phyloP scores from a whole-genome alignment of 352 stramenopile species.

The Phytophthora lateralis region DNA sequence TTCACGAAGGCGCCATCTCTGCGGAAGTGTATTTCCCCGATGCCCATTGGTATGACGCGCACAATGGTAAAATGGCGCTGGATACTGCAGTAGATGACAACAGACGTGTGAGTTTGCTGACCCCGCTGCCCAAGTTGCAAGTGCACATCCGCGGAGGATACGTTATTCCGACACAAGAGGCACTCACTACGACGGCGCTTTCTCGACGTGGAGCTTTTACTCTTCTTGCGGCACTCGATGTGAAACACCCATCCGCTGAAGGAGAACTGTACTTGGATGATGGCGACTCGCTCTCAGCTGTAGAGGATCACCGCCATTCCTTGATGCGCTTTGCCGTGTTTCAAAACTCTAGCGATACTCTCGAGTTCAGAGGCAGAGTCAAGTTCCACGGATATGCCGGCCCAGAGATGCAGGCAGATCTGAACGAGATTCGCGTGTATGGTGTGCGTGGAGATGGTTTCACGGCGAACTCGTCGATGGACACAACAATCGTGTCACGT shows the following conservation, averaged over 20 bases:
- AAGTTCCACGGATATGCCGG: constrained; percentile 60
- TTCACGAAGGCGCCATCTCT: constrained; percentile 66
- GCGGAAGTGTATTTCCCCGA: constrained; percentile 69
- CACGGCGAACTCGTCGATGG: constrained; percentile 62
- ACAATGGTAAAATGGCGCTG: constrained; percentile 50
- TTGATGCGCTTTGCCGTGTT: constrained; percentile 48
- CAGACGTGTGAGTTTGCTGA: constrained; percentile 48
- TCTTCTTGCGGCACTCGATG: constrained; percentile 57
- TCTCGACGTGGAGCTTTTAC: constrained; percentile 62
- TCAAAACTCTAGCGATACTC: constrained; percentile 38
- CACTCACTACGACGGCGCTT: constrained; percentile 57
- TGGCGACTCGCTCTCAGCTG: constrained; percentile 67
- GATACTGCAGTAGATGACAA: constrained; percentile 6
- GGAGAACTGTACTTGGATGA: constrained; percentile 81
- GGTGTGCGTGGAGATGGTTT: constrained; percentile 54
- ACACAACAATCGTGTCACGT: constrained; percentile 23
- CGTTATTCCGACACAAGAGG: constrained; percentile 67
- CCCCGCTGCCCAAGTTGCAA: constrained; percentile 61
- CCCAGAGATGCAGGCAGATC: constrained; percentile 65
- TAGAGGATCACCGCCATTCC: constrained; percentile 64
- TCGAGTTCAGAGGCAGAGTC: constrained; percentile 50
- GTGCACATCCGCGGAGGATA: constrained; percentile 68
- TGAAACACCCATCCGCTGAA: constrained; percentile 25
- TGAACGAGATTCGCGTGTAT: constrained; percentile 62
- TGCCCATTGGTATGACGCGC: constrained; percentile 69